These are phyloP conservation scores for Phyllosticta paracitricarpa DNA, from an alignment of 2,329 filamentous ascomycete species.

Conservation along the genomic window DNA sequence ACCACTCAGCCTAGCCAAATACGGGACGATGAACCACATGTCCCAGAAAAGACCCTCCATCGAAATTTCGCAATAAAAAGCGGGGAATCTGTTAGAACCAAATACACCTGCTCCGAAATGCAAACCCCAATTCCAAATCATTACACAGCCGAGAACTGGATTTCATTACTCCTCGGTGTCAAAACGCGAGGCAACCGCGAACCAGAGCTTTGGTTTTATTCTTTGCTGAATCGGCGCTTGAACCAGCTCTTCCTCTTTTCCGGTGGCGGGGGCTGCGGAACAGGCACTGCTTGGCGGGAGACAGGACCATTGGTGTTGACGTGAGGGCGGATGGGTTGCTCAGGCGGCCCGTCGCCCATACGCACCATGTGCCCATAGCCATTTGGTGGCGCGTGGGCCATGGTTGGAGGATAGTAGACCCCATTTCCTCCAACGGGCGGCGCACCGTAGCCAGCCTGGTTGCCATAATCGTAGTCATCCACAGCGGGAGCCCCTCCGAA, in stretches of 20 bases:
- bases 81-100: not conserved
- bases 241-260: constrained; percentile 92
- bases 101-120: not conserved
- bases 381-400: constrained; percentile 8
- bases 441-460: constrained; percentile 3
- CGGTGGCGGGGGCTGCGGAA: constrained; percentile 13
- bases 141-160: not conserved
- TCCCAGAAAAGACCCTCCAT: not conserved
- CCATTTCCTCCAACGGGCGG: constrained; percentile 3
- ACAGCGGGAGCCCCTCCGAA: constrained; percentile 35
- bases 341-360: constrained; percentile 11
- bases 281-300: not conserved
- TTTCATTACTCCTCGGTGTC: constrained; percentile 4
- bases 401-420: not conserved
- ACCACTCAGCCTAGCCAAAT: not conserved
- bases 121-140: constrained; percentile 1
- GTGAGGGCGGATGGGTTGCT: not conserved
- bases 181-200: not conserved
- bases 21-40: not conserved
- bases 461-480: constrained; percentile 26
- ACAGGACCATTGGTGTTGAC: not conserved
- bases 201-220: constrained; percentile 17
- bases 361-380: constrained; percentile 12
- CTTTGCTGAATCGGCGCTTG: constrained; percentile 67
- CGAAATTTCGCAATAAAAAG: not conserved